phyloP scores from a whole-genome alignment of 768 basidiomycete species.

The Daedalea quercina region DNA sequence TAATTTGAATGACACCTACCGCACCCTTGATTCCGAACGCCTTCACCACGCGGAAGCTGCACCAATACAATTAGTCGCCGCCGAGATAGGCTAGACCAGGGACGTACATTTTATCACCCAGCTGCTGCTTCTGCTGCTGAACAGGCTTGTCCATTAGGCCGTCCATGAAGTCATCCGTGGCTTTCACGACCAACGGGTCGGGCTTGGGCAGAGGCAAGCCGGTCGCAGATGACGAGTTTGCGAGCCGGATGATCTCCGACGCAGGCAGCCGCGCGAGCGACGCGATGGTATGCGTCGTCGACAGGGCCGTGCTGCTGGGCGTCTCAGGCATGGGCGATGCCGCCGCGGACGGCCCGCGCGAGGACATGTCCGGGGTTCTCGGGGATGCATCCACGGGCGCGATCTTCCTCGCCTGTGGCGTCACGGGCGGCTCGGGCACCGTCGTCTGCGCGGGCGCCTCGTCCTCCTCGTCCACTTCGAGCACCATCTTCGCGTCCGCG shows the following conservation, averaged over 20 bases:
- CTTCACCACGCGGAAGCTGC: conserved; percentile 53
- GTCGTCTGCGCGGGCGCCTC: conserved; percentile 29
- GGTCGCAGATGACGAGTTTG: conserved; percentile 35
- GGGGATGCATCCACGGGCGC: conserved; percentile 41
- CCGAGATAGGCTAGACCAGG: conserved; percentile 6
- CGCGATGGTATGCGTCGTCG: conserved; percentile 51
- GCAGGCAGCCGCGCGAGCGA: conserved; percentile 72
- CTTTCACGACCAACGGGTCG: conserved; percentile 60
- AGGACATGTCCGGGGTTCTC: conserved; percentile 71
- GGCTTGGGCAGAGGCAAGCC: conserved; percentile 59
- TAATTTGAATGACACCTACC: conserved; percentile 33
- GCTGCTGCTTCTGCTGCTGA: conserved; percentile 32
- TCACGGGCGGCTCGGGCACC: conserved; percentile 36
- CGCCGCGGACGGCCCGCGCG: conserved; percentile 63
- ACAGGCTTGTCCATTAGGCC: conserved; percentile 69
- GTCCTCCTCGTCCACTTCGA: conserved; percentile 66
- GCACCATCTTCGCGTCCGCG: conserved; percentile 72
- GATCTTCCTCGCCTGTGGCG: conserved; percentile 60
- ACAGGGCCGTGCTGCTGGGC: conserved; percentile 33
- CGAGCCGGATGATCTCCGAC: conserved; percentile 64
- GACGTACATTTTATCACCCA: conserved; percentile 19
- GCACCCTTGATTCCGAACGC: conserved; percentile 78
- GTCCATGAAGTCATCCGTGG: conserved; percentile 81
- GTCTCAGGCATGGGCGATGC: conserved; percentile 66
- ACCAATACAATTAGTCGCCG: not conserved